Percentiles rank a stretch among this genome's conserved stretches.
phyloP scores from a whole-genome alignment of 495 filamentous ascomycete species.

The Hypoxylon subgilvum region DNA sequence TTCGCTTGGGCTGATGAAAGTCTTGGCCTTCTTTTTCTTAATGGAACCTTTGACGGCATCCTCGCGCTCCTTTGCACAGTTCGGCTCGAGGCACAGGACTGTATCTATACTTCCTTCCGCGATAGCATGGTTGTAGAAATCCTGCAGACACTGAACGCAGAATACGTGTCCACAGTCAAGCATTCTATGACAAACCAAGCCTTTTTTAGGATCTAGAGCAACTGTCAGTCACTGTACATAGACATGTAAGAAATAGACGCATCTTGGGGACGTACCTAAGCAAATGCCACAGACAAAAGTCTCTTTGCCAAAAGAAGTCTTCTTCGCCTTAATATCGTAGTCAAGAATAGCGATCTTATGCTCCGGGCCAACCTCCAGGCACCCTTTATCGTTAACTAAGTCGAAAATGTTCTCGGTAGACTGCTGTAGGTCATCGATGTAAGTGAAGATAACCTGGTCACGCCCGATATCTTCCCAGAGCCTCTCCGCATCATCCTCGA shows the following conservation, averaged over 20 bases:
- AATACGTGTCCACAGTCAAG: conserved; percentile 88
- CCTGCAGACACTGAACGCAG: conserved; percentile 80
- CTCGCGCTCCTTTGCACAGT: conserved; percentile 70
- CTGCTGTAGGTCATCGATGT: conserved; percentile 87
- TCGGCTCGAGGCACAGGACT: conserved; percentile 77
- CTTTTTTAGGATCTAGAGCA: conserved; percentile 86
- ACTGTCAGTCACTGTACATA: conserved; percentile 33
- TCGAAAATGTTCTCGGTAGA: conserved; percentile 77
- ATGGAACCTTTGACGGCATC: conserved; percentile 33
- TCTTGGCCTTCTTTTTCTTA: conserved; percentile 56
- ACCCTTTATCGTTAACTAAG: conserved; percentile 60
- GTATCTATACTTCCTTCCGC: conserved; percentile 78
- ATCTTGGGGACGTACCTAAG: conserved; percentile 54
- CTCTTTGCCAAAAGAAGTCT: conserved; percentile 75
- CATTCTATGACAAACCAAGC: conserved; percentile 76
- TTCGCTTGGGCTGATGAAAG: conserved; percentile 81
- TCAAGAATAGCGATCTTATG: conserved; percentile 77
- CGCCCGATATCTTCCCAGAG: conserved; percentile 86
- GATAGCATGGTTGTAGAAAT: conserved; percentile 88
- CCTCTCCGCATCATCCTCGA: conserved; percentile 64
- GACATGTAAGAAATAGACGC: not conserved
- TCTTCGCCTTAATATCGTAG: conserved; percentile 75
- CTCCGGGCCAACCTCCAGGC: conserved; percentile 60
- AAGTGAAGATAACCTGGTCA: conserved; percentile 78
- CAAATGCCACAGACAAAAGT: conserved; percentile 93